A percentile compares a stretch with the other conserved stretches of the same genome.
Conservation (phyloP, 768 basidiomycete species). For the Kwoniella mangroviensis region DNA sequence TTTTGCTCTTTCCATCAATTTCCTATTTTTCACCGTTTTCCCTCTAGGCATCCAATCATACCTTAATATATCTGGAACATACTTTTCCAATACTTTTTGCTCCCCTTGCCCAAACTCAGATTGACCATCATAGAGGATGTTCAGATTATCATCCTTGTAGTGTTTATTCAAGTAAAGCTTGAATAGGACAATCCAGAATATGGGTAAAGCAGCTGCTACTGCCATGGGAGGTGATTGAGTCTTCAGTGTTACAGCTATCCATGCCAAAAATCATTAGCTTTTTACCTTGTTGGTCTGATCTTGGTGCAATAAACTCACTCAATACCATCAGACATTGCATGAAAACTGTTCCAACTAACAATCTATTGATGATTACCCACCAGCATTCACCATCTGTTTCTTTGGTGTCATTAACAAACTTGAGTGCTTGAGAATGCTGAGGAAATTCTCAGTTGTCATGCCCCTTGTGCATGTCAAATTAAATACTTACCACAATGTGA, state of each 20-base stretch:
- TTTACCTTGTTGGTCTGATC: too few relatives aligned
- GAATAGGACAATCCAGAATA: slow-evolving; percentile 22
- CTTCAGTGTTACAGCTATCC: slow-evolving; percentile 39
- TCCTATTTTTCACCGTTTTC: slow-evolving; percentile 20
- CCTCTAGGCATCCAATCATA: slow-evolving; percentile 27
- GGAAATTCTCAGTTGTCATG: background rate
- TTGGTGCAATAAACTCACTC: too few relatives aligned
- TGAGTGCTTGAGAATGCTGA: slow-evolving; percentile 65
- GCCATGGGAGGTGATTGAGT: slow-evolving; percentile 36
- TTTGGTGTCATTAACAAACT: slow-evolving; percentile 85
- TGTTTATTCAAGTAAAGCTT: slow-evolving; percentile 21
- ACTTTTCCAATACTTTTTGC: slow-evolving; percentile 9
- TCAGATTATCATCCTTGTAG: slow-evolving; percentile 9
- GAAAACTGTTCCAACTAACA: slow-evolving; percentile 74
- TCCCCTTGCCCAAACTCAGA: slow-evolving; percentile 1
- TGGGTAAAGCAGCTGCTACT: slow-evolving; percentile 25
- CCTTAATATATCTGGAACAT: slow-evolving; percentile 28
- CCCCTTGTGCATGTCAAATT: background rate
- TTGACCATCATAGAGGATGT: background rate
- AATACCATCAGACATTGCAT: slow-evolving; percentile 69
- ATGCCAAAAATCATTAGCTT: too few relatives aligned
- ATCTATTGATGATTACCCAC: slow-evolving; percentile 85
- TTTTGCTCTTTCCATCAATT: slow-evolving; percentile 12
- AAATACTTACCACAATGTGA: slow-evolving; percentile 39
- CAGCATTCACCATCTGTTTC: slow-evolving; percentile 82